Evolutionary conservation across 1,139 yeast genomes (phyloP).

Genomic region (Yamadazyma dushanensis): DNA sequence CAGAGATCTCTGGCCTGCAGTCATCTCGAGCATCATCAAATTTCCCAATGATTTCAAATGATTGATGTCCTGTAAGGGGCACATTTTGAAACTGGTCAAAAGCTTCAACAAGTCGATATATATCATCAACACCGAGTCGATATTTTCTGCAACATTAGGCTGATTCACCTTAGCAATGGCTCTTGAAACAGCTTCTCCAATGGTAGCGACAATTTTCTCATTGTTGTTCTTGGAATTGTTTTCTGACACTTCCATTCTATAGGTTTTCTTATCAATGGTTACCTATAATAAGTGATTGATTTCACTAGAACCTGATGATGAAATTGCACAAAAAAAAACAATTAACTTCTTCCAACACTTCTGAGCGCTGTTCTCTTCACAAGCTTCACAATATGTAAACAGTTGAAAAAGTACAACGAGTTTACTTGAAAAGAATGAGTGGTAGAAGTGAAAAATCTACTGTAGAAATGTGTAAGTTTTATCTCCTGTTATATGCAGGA

Average conservation of each 20-base stretch:
- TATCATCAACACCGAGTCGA: conserved; percentile 4
- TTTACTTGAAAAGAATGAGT: background rate
- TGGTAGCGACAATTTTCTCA: conserved; percentile 2
- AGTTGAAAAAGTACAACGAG: too few relatives aligned
- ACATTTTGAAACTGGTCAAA: conserved; percentile 30
- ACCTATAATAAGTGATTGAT: too few relatives aligned
- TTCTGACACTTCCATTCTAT: conserved; percentile 9
- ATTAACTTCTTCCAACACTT: too few relatives aligned
- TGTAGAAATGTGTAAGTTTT: conserved; percentile 1
- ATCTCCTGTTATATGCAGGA: conserved; percentile 1
- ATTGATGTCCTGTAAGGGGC: conserved; percentile 32
- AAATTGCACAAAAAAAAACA: too few relatives aligned
- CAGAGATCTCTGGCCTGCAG: background rate
- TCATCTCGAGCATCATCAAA: conserved; percentile 1
- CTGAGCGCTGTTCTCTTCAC: too few relatives aligned
- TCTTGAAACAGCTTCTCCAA: conserved; percentile 5
- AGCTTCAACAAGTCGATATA: conserved; percentile 9
- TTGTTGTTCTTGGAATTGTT: conserved; percentile 1
- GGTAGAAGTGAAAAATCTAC: background rate
- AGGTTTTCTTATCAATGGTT: background rate
- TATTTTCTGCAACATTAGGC: background rate
- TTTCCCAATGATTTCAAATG: conserved; percentile 6
- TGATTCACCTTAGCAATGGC: conserved; percentile 6
- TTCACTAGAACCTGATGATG: too few relatives aligned
- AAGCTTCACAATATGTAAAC: too few relatives aligned